Conservation (phyloP, 2,329 filamentous ascomycete genomes). For the Fusarium avenaceum region DNA sequence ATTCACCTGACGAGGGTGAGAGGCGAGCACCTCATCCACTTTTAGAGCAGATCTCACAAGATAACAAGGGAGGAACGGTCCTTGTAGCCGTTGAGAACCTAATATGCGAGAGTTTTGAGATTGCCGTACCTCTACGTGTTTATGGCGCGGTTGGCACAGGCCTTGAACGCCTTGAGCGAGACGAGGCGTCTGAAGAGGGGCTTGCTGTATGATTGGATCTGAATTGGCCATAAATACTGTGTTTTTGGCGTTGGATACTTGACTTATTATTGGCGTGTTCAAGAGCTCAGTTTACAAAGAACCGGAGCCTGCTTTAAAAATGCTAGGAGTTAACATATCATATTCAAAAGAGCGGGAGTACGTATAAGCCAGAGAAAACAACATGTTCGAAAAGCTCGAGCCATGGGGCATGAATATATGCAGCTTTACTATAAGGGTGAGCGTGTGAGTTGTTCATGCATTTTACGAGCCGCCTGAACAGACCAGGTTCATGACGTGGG, state of each 20-base stretch:
- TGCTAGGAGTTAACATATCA: slow-evolving; percentile 31
- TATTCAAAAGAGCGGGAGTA: slow-evolving; percentile 32
- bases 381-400: slow-evolving; percentile 23
- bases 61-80: slow-evolving; percentile 81
- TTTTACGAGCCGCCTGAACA: background rate
- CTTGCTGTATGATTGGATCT: slow-evolving; percentile 54
- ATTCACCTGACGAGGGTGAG: slow-evolving; percentile 39
- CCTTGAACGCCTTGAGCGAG: slow-evolving; percentile 68
- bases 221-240: slow-evolving; percentile 22
- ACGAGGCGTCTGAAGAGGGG: slow-evolving; percentile 65
- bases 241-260: slow-evolving; percentile 35
- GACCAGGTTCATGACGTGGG: background rate
- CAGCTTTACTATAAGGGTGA: slow-evolving; percentile 21
- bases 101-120: slow-evolving; percentile 90
- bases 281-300: slow-evolving; percentile 23
- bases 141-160: slow-evolving; percentile 75
- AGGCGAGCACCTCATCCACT: slow-evolving; percentile 60
- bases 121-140: slow-evolving; percentile 85
- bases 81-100: slow-evolving; percentile 83
- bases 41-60: slow-evolving; percentile 83
- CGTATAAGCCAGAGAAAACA: slow-evolving; percentile 18
- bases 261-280: slow-evolving; percentile 13
- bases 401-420: slow-evolving; percentile 23
- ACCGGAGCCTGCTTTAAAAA: slow-evolving; percentile 19
- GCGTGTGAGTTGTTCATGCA: slow-evolving; percentile 18